Evolutionary conservation across 768 basidiomycete genomes (phyloP).

Genomic region (Boletus rufocinnamomeus): DNA sequence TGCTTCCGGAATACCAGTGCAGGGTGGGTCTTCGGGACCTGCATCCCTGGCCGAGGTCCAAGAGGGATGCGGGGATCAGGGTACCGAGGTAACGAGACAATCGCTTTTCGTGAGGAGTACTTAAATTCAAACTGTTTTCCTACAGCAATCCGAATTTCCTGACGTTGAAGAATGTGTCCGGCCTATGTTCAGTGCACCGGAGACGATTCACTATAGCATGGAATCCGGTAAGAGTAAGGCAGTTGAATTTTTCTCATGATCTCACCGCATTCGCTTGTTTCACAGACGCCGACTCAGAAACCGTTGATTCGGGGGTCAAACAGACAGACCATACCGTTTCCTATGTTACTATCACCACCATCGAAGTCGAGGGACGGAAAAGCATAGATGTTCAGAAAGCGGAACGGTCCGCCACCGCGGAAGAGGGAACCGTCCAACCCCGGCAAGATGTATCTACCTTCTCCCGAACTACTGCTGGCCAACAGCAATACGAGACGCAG

Average conservation of each 20-base stretch:
- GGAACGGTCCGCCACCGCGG: not conserved
- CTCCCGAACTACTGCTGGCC: not conserved
- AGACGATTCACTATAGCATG: no score
- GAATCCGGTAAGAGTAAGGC: not conserved
- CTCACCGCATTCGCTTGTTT: not conserved
- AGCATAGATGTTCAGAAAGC: not conserved
- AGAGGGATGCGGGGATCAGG: no score
- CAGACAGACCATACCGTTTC: not conserved
- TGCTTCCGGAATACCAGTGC: no score
- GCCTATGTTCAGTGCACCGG: no score
- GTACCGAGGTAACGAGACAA: not conserved
- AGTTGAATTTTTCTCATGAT: not conserved
- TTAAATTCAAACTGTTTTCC: not conserved
- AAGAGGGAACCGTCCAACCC: not conserved
- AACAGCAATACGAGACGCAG: no score
- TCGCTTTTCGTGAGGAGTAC: not conserved
- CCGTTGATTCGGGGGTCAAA: not conserved
- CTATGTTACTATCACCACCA: not conserved
- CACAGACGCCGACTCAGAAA: not conserved
- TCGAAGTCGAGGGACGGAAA: not conserved
- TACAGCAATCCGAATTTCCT: no score
- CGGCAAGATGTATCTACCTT: not conserved
- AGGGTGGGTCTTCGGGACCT: no score
- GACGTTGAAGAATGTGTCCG: no score
- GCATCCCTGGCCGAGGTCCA: no score